Evolutionary conservation across 2,329 filamentous ascomycete genomes (phyloP).

Genomic region (Aureobasidium lini): DNA sequence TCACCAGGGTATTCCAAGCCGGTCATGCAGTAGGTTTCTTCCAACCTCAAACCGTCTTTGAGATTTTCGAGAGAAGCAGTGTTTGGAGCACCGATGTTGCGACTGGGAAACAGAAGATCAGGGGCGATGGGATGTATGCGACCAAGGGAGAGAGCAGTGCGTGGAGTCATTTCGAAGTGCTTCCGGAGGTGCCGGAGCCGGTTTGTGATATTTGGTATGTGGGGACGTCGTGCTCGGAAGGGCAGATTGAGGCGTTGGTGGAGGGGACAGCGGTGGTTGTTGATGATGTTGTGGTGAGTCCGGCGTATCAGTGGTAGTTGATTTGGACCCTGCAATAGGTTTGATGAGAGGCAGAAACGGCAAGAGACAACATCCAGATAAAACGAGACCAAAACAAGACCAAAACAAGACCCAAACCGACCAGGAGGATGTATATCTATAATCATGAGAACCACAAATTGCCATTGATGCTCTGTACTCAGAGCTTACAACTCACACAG

Average conservation of each 20-base stretch:
- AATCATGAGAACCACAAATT: no score
- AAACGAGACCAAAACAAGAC: no score
- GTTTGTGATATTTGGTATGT: neutral
- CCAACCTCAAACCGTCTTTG: slow-evolving; percentile 47
- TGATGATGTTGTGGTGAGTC: neutral
- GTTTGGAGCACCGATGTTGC: slow-evolving; percentile 46
- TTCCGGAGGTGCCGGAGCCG: neutral
- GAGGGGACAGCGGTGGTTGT: neutral
- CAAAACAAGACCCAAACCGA: no score
- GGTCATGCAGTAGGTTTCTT: slow-evolving; percentile 41
- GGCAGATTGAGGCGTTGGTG: neutral
- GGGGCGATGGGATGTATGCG: neutral
- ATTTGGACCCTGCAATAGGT: no score
- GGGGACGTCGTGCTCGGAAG: neutral
- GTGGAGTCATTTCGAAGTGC: neutral
- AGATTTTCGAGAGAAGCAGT: slow-evolving; percentile 45
- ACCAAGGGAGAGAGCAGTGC: neutral
- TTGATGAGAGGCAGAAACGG: no score
- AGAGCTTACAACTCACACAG: no score
- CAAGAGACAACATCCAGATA: no score
- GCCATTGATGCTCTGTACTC: no score
- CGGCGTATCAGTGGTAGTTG: neutral
- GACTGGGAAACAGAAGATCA: slow-evolving; percentile 39
- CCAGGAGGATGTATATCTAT: no score
- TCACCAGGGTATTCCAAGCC: slow-evolving; percentile 28